phyloP scores from a whole-genome alignment of 257 asterid genomes.

The Ophiorrhiza pumila region DNA sequence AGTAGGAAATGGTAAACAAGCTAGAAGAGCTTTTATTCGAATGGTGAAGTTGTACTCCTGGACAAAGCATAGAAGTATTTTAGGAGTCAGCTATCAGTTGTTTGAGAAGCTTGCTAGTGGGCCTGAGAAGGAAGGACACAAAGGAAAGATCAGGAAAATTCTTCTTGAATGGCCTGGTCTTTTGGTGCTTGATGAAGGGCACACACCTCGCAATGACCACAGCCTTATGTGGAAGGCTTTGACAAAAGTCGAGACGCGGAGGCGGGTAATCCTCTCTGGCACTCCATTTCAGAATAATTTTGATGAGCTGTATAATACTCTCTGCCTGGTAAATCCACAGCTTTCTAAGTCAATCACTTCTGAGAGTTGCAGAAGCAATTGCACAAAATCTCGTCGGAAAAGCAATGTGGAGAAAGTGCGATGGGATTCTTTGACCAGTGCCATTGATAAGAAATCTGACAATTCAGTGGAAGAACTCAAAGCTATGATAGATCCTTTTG shows the following conservation, averaged over 20 bases:
- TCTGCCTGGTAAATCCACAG: conserved; percentile 56
- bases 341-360: conserved; percentile 25
- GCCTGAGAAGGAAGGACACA: conserved; percentile 10
- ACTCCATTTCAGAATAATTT: conserved; percentile 83
- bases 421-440: conserved; percentile 39
- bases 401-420: conserved; percentile 18
- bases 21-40: conserved; percentile 21
- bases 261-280: conserved; percentile 73
- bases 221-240: conserved; percentile 58
- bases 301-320: conserved; percentile 58
- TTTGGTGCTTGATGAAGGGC: conserved; percentile 78
- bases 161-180: conserved; percentile 59
- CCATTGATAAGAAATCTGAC: conserved; percentile 26
- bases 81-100: conserved; percentile 54
- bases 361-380: not conserved
- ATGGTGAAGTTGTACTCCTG: conserved; percentile 49
- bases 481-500: conserved; percentile 53
- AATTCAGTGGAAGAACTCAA: conserved; percentile 38
- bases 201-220: conserved; percentile 60
- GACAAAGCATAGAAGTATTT: conserved; percentile 46
- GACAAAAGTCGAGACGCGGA: conserved; percentile 39
- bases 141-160: conserved; percentile 29
- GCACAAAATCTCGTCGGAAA: conserved; percentile 14
- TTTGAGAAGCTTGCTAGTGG: conserved; percentile 49
- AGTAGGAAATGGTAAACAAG: conserved; percentile 11